A percentile compares a stretch with the other conserved stretches of the same genome.
These are phyloP conservation scores for Dendrocalamus sinicus DNA, from an alignment of 176 grass and related monocot genomes.

Conservation along the genomic window DNA sequence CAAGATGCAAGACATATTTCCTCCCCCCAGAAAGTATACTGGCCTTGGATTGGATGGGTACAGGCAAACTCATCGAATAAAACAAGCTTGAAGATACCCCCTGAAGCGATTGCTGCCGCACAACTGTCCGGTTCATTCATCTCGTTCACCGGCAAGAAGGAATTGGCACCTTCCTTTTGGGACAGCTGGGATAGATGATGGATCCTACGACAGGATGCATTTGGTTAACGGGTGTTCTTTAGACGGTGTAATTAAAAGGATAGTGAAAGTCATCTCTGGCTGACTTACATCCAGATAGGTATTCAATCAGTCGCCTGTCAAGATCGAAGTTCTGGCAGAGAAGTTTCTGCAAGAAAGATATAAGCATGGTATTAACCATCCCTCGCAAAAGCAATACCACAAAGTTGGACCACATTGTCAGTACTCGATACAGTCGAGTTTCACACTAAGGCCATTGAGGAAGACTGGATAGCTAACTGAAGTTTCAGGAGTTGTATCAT, in stretches of 20 bases:
- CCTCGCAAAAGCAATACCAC: constrained; percentile 39
- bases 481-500: constrained; percentile 47
- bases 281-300: constrained; percentile 68
- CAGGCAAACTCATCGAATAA: constrained; percentile 39
- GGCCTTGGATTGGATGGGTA: constrained; percentile 40
- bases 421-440: constrained; percentile 30
- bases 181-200: constrained; percentile 43
- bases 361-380: constrained; percentile 17
- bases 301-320: constrained; percentile 85
- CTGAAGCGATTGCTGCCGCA: constrained; percentile 41
- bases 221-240: constrained; percentile 44
- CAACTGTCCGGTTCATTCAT: constrained; percentile 38
- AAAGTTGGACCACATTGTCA: constrained; percentile 38
- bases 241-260: constrained; percentile 53
- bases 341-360: constrained; percentile 81
- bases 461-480: constrained; percentile 36
- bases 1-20: constrained; percentile 21
- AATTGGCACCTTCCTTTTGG: constrained; percentile 37
- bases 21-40: not conserved
- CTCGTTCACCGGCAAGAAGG: constrained; percentile 26
- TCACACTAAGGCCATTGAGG: constrained; percentile 32
- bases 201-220: constrained; percentile 44
- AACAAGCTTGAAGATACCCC: constrained; percentile 45
- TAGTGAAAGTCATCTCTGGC: constrained; percentile 40
- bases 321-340: constrained; percentile 94